Base-by-base conservation (phyloP, 2,329 filamentous ascomycete genomes). In the Huntiella bhutanensis region DNA sequence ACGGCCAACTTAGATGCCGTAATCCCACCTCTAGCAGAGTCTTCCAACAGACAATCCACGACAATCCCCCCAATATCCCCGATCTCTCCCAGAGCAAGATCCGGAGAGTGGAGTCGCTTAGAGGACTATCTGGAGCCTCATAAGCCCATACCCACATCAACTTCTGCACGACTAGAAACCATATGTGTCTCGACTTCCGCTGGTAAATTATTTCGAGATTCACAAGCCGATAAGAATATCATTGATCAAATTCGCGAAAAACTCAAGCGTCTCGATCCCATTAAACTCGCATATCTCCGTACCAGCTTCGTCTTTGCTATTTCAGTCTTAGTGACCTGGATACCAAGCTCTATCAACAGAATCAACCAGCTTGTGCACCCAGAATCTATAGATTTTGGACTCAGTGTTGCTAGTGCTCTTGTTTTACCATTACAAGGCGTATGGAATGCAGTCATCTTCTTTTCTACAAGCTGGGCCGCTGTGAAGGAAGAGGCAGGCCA, bases 391-490 rank as follows among this genome's bases (percentile, higher is more conserved):
- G 70, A 67, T 49, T 87, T 76, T 56, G 70, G 68, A 8, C 71
- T 85, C 43, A 80, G 82, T 56, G 69, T 84, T 43, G 71, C 74
- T 1, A 77, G 78, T 5, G 77, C 79, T 2, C 67, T 82, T 1
- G 82, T 87, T 0, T 65, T 88, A 3, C 82, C 83, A 0, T 65
- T 85, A 1, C 83, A 88, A 58, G 83, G 83, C 1, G 71, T 85
- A 32, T 87, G 82, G 81, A 88, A 88, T 56, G 72, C 76, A 28
- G 63, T 83, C 45, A 83, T 91, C 47, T 88, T 86, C 60, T 73
- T 81, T 50, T 70, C 71, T 4, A 82, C 80, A 1, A 82, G 68
- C 52, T 69, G 65, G 62, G 42, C 16, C 0, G 52, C 61, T 37
- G 61, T 67, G 46, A 64, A 60, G 41, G 44, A 49, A 36, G 48